Percentiles rank a stretch among this genome's conserved stretches.
These are phyloP conservation scores for Lithospermum erythrorhizon DNA, from an alignment of 257 asterid genomes.

Conservation along the genomic window DNA sequence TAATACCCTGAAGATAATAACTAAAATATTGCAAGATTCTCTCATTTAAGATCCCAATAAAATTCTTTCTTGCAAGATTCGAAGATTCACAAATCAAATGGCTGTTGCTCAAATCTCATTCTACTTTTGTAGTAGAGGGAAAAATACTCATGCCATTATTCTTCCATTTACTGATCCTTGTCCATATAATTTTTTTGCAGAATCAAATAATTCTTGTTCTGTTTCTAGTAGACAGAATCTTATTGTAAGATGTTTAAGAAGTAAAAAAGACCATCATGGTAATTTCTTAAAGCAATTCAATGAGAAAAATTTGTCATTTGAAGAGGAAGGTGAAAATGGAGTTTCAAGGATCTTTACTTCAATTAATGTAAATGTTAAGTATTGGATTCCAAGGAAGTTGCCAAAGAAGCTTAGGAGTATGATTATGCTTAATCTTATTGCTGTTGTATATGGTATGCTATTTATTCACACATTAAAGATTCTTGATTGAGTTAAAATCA, in stretches of 20 bases:
- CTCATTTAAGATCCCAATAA: not conserved
- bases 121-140: slow-evolving; percentile 21
- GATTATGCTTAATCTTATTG: slow-evolving; percentile 43
- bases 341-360: slow-evolving; percentile 7
- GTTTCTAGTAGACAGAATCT: slow-evolving; percentile 8
- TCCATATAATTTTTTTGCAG: slow-evolving; percentile 1
- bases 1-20: no score
- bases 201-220: slow-evolving; percentile 5
- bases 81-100: slow-evolving; percentile 1
- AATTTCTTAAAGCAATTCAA: slow-evolving; percentile 10
- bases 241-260: slow-evolving; percentile 10
- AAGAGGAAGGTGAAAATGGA: slow-evolving; percentile 1
- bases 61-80: slow-evolving; percentile 1
- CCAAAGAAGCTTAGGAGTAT: slow-evolving; percentile 42
- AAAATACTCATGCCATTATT: slow-evolving; percentile 22
- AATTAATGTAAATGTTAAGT: slow-evolving; percentile 13
- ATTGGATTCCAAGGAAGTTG: slow-evolving; percentile 16
- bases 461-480: not conserved
- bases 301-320: not conserved
- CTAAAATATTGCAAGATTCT: not conserved
- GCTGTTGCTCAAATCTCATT: slow-evolving; percentile 17
- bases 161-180: slow-evolving; percentile 18
- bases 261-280: slow-evolving; percentile 8
- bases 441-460: slow-evolving; percentile 30
- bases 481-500: not conserved